Conservation (phyloP, 208 protist genomes). For the Leishmania tarentolae region DNA sequence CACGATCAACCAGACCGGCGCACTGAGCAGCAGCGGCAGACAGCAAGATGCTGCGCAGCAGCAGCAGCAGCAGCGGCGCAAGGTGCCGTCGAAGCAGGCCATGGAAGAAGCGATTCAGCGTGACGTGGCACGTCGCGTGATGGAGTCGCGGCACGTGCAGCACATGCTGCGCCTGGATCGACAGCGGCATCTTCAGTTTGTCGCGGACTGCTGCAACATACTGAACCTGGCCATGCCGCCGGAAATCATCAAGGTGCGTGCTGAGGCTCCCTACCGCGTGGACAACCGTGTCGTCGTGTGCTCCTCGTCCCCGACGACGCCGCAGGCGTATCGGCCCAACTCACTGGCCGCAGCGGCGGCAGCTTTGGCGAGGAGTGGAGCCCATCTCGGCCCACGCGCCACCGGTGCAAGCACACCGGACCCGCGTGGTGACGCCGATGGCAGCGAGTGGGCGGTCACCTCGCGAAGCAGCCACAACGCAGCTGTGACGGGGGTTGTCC, state of each 20-base stretch:
- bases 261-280: conserved; percentile 29
- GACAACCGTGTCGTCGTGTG: neutral
- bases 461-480: conserved; percentile 1
- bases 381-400: neutral
- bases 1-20: neutral
- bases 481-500: conserved; percentile 11
- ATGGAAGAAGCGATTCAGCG: conserved; percentile 55
- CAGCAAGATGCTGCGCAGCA: neutral
- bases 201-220: conserved; percentile 74
- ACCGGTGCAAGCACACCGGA: neutral
- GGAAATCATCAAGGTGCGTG: conserved; percentile 49
- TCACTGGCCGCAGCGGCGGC: conserved; percentile 7
- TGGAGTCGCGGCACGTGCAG: conserved; percentile 50
- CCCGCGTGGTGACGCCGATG: neutral
- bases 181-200: conserved; percentile 81
- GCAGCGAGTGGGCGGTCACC: neutral
- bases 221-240: conserved; percentile 56
- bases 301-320: neutral
- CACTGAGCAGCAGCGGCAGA: conserved; percentile 1
- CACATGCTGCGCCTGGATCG: conserved; percentile 55
- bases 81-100: conserved; percentile 17
- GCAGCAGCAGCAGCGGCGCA: conserved; percentile 5
- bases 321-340: conserved; percentile 10
- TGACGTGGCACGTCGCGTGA: conserved; percentile 55
- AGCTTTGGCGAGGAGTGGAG: neutral